phyloP scores from a whole-genome alignment of 208 protist species.

The Leishmania braziliensis region DNA sequence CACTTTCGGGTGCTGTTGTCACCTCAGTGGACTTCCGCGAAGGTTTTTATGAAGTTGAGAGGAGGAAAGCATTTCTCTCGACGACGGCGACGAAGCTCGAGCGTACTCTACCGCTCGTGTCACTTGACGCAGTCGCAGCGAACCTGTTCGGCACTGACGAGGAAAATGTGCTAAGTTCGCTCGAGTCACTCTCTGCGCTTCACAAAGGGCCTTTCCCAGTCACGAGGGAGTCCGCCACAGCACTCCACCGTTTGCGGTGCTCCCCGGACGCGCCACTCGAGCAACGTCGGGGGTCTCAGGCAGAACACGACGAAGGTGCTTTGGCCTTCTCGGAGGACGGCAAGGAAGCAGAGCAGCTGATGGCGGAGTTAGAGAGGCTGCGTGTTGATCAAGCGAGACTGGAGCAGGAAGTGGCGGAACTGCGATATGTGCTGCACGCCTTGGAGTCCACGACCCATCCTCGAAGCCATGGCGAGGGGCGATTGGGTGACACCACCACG shows the following conservation, averaged over 20 bases:
- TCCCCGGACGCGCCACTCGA: not conserved
- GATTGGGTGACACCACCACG: not conserved
- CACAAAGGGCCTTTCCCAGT: not conserved
- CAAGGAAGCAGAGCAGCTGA: not conserved
- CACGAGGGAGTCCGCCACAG: not conserved
- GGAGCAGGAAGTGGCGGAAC: slow-evolving; percentile 13
- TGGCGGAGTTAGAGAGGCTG: slow-evolving; percentile 24
- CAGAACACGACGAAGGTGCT: not conserved
- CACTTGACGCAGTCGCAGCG: slow-evolving; percentile 27
- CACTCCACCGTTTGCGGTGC: not conserved
- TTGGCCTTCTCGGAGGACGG: not conserved
- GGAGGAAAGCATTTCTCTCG: not conserved
- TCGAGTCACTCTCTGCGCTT: slow-evolving; percentile 13
- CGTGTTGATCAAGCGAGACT: slow-evolving; percentile 13
- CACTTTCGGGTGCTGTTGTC: not conserved
- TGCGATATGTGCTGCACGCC: slow-evolving; percentile 20
- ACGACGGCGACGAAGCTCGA: not conserved
- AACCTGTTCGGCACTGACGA: slow-evolving; percentile 18
- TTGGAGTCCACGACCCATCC: slow-evolving; percentile 6
- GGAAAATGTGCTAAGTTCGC: not conserved
- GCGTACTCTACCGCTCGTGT: not conserved
- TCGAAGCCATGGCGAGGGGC: not conserved
- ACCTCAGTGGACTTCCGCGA: not conserved
- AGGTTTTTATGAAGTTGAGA: not conserved
- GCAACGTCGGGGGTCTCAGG: not conserved